Evolutionary conservation across 2,329 filamentous ascomycete species (phyloP).

Genomic region (Clarireedia hainanense): DNA sequence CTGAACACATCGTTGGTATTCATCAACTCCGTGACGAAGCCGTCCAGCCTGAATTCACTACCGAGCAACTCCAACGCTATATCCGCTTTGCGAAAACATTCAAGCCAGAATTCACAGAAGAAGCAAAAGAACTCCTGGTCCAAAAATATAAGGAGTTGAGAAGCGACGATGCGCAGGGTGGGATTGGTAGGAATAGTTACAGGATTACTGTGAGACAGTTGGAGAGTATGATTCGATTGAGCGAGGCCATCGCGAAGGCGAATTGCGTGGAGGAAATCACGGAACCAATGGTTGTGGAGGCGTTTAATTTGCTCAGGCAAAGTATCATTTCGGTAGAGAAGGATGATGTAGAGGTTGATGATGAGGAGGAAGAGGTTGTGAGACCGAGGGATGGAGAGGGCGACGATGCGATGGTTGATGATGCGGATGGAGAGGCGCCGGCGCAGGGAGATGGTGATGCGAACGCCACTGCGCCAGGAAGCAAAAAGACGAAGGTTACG

Average conservation of each 20-base stretch:
- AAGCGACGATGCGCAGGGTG: conserved; percentile 87
- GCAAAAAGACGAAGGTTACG: conserved; percentile 73
- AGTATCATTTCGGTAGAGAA: conserved; percentile 98
- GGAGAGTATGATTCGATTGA: conserved; percentile 90
- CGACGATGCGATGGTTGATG: conserved; percentile 43
- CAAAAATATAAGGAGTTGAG: conserved; percentile 93
- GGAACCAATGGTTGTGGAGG: conserved; percentile 79
- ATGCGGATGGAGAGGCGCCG: conserved; percentile 13
- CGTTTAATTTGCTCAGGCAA: conserved; percentile 82
- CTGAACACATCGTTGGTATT: conserved; percentile 88
- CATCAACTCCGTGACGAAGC: conserved; percentile 90
- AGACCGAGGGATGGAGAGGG: conserved; percentile 37
- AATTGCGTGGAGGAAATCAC: conserved; percentile 92
- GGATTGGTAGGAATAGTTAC: conserved; percentile 90
- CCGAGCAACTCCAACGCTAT: conserved; percentile 92
- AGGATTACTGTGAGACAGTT: conserved; percentile 95
- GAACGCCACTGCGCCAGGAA: conserved; percentile 15
- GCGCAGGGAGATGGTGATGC: conserved; percentile 12
- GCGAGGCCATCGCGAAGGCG: conserved; percentile 95
- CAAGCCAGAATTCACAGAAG: conserved; percentile 82
- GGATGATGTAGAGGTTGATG: conserved; percentile 91
- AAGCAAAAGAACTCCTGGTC: conserved; percentile 78
- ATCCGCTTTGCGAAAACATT: conserved; percentile 95
- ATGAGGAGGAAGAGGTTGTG: conserved; percentile 31
- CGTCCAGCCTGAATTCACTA: conserved; percentile 87